Conservation (phyloP, 345 rosid species). For the Gossypium sturtianum region DNA sequence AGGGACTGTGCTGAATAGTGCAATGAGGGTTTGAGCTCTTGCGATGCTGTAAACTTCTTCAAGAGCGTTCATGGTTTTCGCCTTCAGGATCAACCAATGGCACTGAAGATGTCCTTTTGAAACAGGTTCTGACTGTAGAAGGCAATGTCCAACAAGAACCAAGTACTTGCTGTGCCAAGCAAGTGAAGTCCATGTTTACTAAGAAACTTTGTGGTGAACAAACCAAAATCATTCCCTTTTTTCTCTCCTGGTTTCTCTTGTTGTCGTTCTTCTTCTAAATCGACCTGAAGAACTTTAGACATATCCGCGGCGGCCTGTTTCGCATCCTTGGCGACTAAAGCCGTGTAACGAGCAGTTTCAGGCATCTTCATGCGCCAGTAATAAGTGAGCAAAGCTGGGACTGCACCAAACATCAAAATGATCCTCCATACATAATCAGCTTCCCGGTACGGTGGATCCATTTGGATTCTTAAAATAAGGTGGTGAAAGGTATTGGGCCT, state of each 20-base stretch:
- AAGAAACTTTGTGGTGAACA: not conserved
- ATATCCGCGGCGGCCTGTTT: not conserved
- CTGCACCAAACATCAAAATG: not conserved
- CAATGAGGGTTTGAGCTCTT: not conserved
- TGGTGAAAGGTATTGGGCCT: not conserved
- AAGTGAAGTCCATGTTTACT: not conserved
- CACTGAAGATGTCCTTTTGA: not conserved
- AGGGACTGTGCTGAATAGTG: not conserved
- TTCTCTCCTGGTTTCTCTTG: not conserved
- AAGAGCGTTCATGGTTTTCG: not conserved
- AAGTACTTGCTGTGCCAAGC: not conserved
- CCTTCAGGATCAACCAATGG: not conserved
- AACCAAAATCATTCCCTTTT: not conserved
- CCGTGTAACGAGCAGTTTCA: not conserved
- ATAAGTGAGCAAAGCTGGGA: not conserved
- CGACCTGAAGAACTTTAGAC: not conserved
- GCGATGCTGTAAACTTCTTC: not conserved
- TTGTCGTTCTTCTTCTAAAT: not conserved
- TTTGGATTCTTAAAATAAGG: not conserved
- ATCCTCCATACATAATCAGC: not conserved
- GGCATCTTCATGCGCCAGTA: not conserved
- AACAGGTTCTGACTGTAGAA: not conserved
- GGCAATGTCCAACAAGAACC: constrained; percentile 1
- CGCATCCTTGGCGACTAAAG: not conserved
- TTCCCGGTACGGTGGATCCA: not conserved